phyloP scores from a whole-genome alignment of 345 rosid species.

The Adansonia digitata region DNA sequence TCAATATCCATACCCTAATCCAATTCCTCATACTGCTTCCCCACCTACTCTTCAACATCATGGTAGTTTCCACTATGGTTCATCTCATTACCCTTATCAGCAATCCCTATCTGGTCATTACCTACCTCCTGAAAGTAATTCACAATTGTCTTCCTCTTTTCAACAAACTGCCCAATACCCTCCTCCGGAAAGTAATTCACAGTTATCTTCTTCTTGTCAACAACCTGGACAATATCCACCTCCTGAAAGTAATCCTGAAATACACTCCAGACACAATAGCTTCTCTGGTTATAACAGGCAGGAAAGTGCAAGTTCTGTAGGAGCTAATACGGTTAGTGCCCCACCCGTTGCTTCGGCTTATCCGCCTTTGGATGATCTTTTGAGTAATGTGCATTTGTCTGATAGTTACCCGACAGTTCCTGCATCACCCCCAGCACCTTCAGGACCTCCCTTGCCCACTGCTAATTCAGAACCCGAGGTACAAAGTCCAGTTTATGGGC shows the following conservation, averaged over 20 bases:
- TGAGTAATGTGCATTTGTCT: slow-evolving; percentile 42
- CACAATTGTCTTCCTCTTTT: slow-evolving; percentile 29
- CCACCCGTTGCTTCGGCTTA: slow-evolving; percentile 35
- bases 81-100: slow-evolving; percentile 34
- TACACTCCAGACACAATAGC: slow-evolving; percentile 30
- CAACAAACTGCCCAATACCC: slow-evolving; percentile 34
- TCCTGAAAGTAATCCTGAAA: slow-evolving; percentile 35
- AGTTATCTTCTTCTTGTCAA: slow-evolving; percentile 28
- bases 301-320: slow-evolving; percentile 37
- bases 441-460: slow-evolving; percentile 27
- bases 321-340: slow-evolving; percentile 20
- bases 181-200: slow-evolving; percentile 36
- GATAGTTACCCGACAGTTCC: slow-evolving; percentile 35
- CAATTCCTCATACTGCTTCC: slow-evolving; percentile 24
- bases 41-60: slow-evolving; percentile 40
- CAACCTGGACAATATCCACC: slow-evolving; percentile 32
- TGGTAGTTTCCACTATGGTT: slow-evolving; percentile 42
- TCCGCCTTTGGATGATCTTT: slow-evolving; percentile 62
- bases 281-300: slow-evolving; percentile 41
- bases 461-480: slow-evolving; percentile 18
- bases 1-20: slow-evolving; percentile 36
- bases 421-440: slow-evolving; percentile 44
- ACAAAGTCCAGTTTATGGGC: slow-evolving; percentile 36
- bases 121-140: slow-evolving; percentile 35
- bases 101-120: slow-evolving; percentile 32